phyloP scores from a whole-genome alignment of 108 stramenopile genomes.

The Thalassiosira profunda region DNA sequence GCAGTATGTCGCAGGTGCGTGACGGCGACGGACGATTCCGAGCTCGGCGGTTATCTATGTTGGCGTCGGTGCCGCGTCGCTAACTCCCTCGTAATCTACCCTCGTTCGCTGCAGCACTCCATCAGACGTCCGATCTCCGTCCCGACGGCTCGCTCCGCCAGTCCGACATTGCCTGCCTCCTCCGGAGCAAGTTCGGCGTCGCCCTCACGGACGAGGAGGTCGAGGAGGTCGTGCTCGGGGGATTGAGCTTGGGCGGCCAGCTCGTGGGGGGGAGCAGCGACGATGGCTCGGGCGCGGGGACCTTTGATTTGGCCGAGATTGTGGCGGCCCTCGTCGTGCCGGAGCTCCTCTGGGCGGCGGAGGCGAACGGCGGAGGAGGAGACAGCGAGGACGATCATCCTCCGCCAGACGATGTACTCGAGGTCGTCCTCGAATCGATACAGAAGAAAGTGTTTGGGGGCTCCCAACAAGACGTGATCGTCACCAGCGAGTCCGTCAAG shows the following conservation, averaged over 20 bases:
- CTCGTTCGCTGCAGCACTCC: no score
- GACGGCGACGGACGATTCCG: background rate
- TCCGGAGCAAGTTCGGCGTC: background rate
- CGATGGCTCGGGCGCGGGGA: background rate
- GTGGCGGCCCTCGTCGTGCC: slow-evolving; percentile 6
- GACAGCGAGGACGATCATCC: background rate
- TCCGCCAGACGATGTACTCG: slow-evolving; percentile 7
- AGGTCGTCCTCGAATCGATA: slow-evolving; percentile 2
- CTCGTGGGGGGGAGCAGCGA: no score
- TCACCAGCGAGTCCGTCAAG: background rate
- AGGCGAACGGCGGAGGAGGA: background rate
- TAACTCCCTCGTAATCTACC: no score
- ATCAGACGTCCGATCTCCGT: slow-evolving; percentile 5
- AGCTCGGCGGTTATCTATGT: no score
- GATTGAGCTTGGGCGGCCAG: slow-evolving; percentile 7
- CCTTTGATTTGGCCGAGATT: slow-evolving; percentile 8
- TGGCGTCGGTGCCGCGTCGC: no score
- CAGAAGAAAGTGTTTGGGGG: background rate
- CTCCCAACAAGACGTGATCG: background rate
- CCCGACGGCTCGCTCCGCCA: background rate
- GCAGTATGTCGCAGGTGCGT: background rate
- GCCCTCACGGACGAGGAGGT: slow-evolving; percentile 1
- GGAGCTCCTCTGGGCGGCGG: background rate
- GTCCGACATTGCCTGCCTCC: background rate
- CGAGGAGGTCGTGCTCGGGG: background rate